Evolutionary conservation across 2,329 filamentous ascomycete genomes (phyloP).

Genomic region (Colletotrichum viniferum): DNA sequence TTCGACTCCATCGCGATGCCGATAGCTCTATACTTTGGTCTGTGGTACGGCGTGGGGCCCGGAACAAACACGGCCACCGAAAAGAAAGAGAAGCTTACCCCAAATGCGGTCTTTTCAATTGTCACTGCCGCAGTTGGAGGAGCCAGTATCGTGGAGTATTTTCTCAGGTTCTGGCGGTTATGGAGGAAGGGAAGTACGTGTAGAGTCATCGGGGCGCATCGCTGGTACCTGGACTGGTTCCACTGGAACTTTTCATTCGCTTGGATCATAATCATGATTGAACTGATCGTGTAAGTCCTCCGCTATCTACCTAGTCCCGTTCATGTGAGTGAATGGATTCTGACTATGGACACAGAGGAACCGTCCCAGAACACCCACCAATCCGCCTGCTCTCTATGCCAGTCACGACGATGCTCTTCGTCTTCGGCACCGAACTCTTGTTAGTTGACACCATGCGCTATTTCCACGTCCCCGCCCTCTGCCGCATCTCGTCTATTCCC

Average conservation of each 20-base stretch:
- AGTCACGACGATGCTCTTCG: conserved; percentile 53
- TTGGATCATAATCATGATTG: conserved; percentile 61
- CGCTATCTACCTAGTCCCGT: not conserved
- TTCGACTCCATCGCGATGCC: conserved; percentile 64
- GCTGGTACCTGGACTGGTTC: conserved; percentile 55
- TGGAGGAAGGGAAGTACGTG: conserved; percentile 57
- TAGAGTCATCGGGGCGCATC: conserved; percentile 41
- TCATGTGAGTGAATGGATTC: too few species aligned
- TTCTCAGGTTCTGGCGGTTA: conserved; percentile 54
- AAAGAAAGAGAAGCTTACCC: conserved; percentile 25
- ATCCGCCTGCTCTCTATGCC: conserved; percentile 60
- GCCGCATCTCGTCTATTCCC: conserved; percentile 57
- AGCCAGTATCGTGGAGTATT: conserved; percentile 58
- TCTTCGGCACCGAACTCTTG: conserved; percentile 54
- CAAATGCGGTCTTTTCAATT: conserved; percentile 51
- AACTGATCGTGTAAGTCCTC: conserved; percentile 49
- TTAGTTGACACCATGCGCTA: conserved; percentile 51
- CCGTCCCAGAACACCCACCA: conserved; percentile 26
- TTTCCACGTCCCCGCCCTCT: conserved; percentile 47
- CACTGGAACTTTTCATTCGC: conserved; percentile 60
- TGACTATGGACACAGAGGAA: conserved; percentile 4
- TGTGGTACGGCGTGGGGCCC: conserved; percentile 56
- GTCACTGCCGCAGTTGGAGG: conserved; percentile 57
- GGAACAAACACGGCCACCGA: conserved; percentile 38
- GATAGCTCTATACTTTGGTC: conserved; percentile 62